Evolutionary conservation across 805 yeast genomes (phyloP).

Genomic region (Wickerhamomyces chaumierensis): DNA sequence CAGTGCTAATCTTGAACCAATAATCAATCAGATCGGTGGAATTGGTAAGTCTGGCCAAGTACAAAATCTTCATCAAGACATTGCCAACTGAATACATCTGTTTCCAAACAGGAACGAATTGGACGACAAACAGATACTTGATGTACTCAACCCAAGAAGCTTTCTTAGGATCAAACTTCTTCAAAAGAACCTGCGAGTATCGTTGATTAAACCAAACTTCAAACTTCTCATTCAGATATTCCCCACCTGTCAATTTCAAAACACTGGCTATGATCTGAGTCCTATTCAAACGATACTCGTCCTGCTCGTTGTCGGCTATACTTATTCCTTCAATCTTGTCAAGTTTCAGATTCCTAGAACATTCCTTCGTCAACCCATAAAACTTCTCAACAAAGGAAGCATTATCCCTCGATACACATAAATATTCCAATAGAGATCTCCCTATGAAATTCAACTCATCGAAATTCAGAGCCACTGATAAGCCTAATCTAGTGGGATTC

Average conservation of each 20-base stretch:
- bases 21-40: constrained; percentile 54
- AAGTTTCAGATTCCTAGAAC: constrained; percentile 23
- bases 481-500: constrained; percentile 53
- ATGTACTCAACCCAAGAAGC: not conserved
- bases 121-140: not conserved
- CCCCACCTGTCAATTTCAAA: constrained; percentile 48
- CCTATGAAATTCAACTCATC: constrained; percentile 63
- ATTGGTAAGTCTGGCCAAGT: constrained; percentile 53
- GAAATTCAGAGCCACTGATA: constrained; percentile 51
- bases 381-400: constrained; percentile 86
- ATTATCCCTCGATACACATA: constrained; percentile 62
- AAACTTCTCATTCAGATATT: constrained; percentile 61
- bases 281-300: constrained; percentile 37
- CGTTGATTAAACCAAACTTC: constrained; percentile 52
- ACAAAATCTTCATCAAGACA: constrained; percentile 48
- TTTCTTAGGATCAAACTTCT: constrained; percentile 24
- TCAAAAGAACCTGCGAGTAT: constrained; percentile 44
- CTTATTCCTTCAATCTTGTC: constrained; percentile 20
- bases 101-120: not conserved
- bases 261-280: constrained; percentile 46
- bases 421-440: constrained; percentile 59
- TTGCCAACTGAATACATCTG: constrained; percentile 16
- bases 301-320: constrained; percentile 36
- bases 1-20: constrained; percentile 49
- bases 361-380: constrained; percentile 69